Conservation (phyloP, 345 rosid species). For the Durio zibethinus region DNA sequence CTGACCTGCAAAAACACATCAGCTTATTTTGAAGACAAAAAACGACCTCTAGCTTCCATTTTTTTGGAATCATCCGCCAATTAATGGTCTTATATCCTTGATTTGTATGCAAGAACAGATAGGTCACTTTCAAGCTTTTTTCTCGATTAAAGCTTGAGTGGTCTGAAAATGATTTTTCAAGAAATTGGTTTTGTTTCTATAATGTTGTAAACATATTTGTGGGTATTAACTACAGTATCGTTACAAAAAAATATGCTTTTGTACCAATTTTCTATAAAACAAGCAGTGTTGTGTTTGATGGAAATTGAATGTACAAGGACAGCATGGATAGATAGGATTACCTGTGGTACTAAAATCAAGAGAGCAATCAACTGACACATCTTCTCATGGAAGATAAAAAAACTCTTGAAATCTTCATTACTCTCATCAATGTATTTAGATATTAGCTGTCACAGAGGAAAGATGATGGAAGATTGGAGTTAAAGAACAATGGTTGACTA, state of each 20-base stretch:
- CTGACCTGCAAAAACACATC: conserved; percentile 27
- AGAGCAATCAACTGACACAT: conserved; percentile 32
- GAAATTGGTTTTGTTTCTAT: too few relatives aligned
- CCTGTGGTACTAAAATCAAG: conserved; percentile 42
- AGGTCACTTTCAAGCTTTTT: not conserved
- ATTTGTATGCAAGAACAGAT: not conserved
- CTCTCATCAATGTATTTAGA: conserved; percentile 19
- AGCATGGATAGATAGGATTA: conserved; percentile 8
- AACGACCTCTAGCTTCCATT: not conserved
- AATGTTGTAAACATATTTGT: not conserved
- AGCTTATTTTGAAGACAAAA: not conserved
- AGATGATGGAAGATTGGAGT: not conserved
- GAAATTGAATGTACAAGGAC: not conserved
- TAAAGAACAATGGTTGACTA: not conserved
- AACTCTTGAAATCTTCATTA: conserved; percentile 20
- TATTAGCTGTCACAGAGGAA: conserved; percentile 32
- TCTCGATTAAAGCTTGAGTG: not conserved
- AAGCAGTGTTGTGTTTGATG: too few relatives aligned
- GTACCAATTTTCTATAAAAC: too few relatives aligned
- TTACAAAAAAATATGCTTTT: not conserved
- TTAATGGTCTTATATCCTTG: not conserved
- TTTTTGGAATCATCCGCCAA: not conserved
- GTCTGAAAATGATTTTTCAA: not conserved
- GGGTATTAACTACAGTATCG: not conserved
- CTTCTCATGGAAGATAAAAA: conserved; percentile 34